These are phyloP conservation scores for Monosporascus sp. DNA, from an alignment of 2,329 filamentous ascomycete genomes.

Conservation along the genomic window DNA sequence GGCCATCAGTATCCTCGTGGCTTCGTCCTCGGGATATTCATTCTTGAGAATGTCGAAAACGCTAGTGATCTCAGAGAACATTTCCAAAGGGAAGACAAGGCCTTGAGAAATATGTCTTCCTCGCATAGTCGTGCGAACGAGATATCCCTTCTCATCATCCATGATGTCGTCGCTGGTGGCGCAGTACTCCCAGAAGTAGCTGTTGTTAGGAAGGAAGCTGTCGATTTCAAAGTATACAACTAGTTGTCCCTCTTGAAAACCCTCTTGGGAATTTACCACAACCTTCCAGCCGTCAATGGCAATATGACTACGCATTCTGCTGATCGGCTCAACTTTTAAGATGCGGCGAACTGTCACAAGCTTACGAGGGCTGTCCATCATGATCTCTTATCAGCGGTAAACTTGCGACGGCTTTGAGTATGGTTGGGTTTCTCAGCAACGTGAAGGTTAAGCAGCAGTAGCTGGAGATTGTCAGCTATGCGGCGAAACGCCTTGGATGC, in stretches of 20 bases:
- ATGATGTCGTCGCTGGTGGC: background rate
- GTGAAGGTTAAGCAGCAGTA: too few species aligned
- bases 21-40: conserved; percentile 5
- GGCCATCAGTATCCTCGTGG: conserved; percentile 8
- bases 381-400: background rate
- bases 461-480: too few species aligned
- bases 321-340: conserved; percentile 5
- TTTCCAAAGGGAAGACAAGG: conserved; percentile 15
- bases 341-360: conserved; percentile 24
- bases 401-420: background rate
- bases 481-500: too few species aligned
- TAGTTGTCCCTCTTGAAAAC: conserved; percentile 15
- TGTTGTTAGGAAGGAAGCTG: conserved; percentile 21
- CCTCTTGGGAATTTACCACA: conserved; percentile 5
- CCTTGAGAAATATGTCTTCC: conserved; percentile 23
- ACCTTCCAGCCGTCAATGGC: conserved; percentile 26
- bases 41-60: conserved; percentile 11
- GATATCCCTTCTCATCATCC: conserved; percentile 15
- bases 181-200: conserved; percentile 18
- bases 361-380: conserved; percentile 19
- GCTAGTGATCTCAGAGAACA: conserved; percentile 15
- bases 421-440: background rate
- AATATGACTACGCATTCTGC: conserved; percentile 3
- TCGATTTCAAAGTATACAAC: conserved; percentile 29
- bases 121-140: conserved; percentile 14